Evolutionary conservation across 78 protist species (phyloP).

Genomic region (Protostelium mycophagum): DNA sequence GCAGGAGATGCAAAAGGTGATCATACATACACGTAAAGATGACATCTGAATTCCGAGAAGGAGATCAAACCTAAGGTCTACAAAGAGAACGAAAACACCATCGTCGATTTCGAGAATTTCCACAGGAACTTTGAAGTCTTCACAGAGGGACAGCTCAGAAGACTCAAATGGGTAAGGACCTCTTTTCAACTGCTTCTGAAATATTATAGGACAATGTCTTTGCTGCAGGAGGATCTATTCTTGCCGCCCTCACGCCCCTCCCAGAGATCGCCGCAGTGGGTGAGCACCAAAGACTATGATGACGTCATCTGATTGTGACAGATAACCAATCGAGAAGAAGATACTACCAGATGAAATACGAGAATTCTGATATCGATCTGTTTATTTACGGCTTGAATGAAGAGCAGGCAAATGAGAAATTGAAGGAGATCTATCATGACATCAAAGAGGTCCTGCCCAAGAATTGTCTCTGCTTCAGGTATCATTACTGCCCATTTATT

Average conservation of each 20-base stretch:
- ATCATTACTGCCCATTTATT: no score
- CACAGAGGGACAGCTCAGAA: no score
- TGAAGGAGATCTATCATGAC: slow-evolving; percentile 6
- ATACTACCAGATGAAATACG: not conserved
- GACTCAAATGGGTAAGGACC: no score
- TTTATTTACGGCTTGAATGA: slow-evolving; percentile 53
- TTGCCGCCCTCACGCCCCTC: slow-evolving; percentile 25
- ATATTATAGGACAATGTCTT: slow-evolving; percentile 69
- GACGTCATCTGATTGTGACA: not conserved
- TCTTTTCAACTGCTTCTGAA: no score
- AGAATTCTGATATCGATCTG: slow-evolving; percentile 52
- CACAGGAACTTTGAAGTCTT: not conserved
- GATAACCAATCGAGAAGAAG: not conserved
- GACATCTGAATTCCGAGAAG: not conserved
- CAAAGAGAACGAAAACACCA: not conserved
- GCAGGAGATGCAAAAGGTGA: no score
- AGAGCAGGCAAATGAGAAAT: slow-evolving; percentile 16
- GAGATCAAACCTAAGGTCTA: not conserved
- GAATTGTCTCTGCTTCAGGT: not conserved
- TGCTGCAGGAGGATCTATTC: slow-evolving; percentile 74
- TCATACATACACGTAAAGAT: no score
- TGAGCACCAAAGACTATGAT: not conserved
- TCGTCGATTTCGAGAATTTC: not conserved
- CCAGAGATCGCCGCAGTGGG: slow-evolving; percentile 6
- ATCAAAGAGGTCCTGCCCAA: slow-evolving; percentile 5